Evolutionary conservation across 2,329 filamentous ascomycete species (phyloP).

Genomic region (Fusarium sp.): DNA sequence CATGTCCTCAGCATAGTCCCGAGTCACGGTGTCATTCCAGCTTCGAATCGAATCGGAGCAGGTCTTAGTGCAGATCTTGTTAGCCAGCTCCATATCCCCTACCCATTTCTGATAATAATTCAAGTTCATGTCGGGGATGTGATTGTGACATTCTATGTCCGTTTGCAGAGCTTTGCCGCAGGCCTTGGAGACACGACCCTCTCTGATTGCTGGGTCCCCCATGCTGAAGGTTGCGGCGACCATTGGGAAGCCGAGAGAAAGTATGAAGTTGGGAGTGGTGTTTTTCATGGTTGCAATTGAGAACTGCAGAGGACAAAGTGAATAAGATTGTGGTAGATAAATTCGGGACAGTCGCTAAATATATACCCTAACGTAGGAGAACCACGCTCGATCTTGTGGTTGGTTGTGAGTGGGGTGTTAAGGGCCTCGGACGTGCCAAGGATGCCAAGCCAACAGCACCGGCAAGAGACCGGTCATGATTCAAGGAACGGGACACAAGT

Average conservation of each 20-base stretch:
- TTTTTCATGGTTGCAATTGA: background rate
- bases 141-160: background rate
- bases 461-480: no score
- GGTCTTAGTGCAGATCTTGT: background rate
- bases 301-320: no score
- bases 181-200: background rate
- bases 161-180: background rate
- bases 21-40: background rate
- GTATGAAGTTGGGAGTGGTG: no score
- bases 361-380: no score
- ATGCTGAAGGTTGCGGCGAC: background rate
- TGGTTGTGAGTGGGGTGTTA: no score
- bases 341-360: no score
- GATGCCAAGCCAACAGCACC: no score
- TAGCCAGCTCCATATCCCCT: background rate
- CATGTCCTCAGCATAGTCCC: background rate
- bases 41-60: background rate
- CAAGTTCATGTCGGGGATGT: background rate
- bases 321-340: no score
- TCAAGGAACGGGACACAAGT: no score
- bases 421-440: no score
- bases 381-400: no score
- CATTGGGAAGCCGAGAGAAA: background rate
- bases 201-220: no score
- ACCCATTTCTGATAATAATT: background rate